Percentiles rank a stretch among this genome's conserved stretches.
Conservation (phyloP, 2,329 filamentous ascomycete species). For the Pleomassaria siparia region DNA sequence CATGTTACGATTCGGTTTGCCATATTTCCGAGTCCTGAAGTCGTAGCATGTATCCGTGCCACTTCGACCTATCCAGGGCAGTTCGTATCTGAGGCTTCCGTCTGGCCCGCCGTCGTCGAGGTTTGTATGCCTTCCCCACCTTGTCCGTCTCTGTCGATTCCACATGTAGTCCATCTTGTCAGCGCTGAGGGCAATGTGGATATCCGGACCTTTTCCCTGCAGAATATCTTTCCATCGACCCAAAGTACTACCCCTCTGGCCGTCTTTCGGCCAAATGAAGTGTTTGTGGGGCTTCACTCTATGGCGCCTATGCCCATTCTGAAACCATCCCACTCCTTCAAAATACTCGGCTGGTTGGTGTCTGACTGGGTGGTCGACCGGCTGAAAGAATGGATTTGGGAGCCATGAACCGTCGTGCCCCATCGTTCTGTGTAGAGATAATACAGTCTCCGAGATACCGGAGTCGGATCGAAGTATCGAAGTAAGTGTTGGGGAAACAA, state of each 20-base stretch:
- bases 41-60: slow-evolving; percentile 33
- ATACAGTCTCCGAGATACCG: too few relatives aligned
- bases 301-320: slow-evolving; percentile 21
- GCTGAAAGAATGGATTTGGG: neutral
- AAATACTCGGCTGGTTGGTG: slow-evolving; percentile 24
- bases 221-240: slow-evolving; percentile 49
- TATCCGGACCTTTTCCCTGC: slow-evolving; percentile 47
- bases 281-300: slow-evolving; percentile 41
- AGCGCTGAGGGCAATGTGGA: slow-evolving; percentile 46
- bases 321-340: slow-evolving; percentile 25
- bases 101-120: slow-evolving; percentile 25
- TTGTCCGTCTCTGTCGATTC: slow-evolving; percentile 38
- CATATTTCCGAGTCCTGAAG: slow-evolving; percentile 38
- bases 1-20: slow-evolving; percentile 20
- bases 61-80: slow-evolving; percentile 10
- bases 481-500: too few relatives aligned
- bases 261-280: slow-evolving; percentile 50
- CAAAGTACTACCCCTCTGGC: slow-evolving; percentile 36
- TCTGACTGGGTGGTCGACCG: slow-evolving; percentile 10
- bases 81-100: slow-evolving; percentile 9
- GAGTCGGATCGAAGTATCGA: too few relatives aligned
- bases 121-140: slow-evolving; percentile 41
- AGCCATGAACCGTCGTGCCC: neutral
- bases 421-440: neutral
- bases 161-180: slow-evolving; percentile 41